These are phyloP conservation scores for Trichoderma sp. DNA, from an alignment of 2,329 filamentous ascomycete species.

Conservation along the genomic window DNA sequence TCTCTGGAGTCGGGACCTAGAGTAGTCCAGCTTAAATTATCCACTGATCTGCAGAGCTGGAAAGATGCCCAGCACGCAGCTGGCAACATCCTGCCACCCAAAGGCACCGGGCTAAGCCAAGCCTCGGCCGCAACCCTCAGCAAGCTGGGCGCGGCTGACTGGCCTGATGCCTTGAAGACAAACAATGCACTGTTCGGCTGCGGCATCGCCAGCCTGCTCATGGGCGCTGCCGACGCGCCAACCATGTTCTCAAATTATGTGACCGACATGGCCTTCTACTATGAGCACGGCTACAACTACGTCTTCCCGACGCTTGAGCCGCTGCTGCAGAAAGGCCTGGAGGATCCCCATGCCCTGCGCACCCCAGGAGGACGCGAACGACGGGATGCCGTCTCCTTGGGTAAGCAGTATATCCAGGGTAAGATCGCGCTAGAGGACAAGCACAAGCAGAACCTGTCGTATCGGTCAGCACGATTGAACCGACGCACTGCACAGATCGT, in stretches of 20 bases:
- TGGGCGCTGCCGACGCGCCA: slow-evolving; percentile 22
- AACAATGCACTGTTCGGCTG: slow-evolving; percentile 25
- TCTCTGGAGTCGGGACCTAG: slow-evolving; percentile 6
- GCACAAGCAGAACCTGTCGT: slow-evolving; percentile 13
- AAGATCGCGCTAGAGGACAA: slow-evolving; percentile 23
- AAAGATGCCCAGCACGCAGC: slow-evolving; percentile 21
- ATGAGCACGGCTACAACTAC: slow-evolving; percentile 26
- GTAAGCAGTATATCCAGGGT: slow-evolving; percentile 22
- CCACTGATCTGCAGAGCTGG: slow-evolving; percentile 23
- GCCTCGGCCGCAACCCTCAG: slow-evolving; percentile 18
- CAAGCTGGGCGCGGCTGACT: slow-evolving; percentile 20
- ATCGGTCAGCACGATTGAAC: slow-evolving; percentile 19
- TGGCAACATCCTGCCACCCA: slow-evolving; percentile 24
- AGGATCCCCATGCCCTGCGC: slow-evolving; percentile 21
- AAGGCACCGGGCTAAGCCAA: slow-evolving; percentile 19
- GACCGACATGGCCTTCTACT: slow-evolving; percentile 26
- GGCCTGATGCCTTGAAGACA: slow-evolving; percentile 22
- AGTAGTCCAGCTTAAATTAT: slow-evolving; percentile 21
- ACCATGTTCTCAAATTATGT: slow-evolving; percentile 27
- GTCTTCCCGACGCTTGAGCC: slow-evolving; percentile 23
- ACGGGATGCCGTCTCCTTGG: slow-evolving; percentile 20
- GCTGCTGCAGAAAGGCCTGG: slow-evolving; percentile 21
- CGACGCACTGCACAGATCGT: slow-evolving; percentile 22
- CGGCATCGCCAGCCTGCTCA: slow-evolving; percentile 23
- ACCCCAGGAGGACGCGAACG: slow-evolving; percentile 22